These are phyloP conservation scores for Podospora pseudoanserina DNA, from an alignment of 495 filamentous ascomycete species.

Conservation along the genomic window DNA sequence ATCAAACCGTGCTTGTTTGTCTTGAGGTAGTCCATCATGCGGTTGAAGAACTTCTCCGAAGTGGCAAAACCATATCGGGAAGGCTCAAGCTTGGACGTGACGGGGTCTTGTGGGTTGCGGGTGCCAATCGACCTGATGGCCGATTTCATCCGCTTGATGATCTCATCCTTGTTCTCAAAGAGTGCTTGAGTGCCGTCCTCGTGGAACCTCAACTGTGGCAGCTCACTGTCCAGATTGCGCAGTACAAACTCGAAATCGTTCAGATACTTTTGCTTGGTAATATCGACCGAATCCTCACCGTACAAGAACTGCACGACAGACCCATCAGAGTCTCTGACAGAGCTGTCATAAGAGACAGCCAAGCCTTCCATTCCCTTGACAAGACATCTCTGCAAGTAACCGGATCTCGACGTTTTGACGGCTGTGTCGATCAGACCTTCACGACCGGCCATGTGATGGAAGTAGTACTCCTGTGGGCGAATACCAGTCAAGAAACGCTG, in stretches of 20 bases:
- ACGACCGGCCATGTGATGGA: constrained; percentile 98
- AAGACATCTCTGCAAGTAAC: constrained; percentile 94
- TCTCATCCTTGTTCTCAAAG: constrained; percentile 49
- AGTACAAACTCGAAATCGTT: constrained; percentile 86
- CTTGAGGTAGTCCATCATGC: constrained; percentile 64
- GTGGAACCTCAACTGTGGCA: constrained; percentile 47
- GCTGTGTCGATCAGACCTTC: constrained; percentile 99
- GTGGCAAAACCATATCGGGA: constrained; percentile 76
- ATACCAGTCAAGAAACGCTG: constrained; percentile 98
- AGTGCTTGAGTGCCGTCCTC: constrained; percentile 35
- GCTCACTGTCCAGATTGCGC: constrained; percentile 60
- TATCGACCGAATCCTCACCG: constrained; percentile 92
- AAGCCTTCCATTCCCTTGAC: constrained; percentile 99
- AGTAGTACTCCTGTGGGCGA: constrained; percentile 96
- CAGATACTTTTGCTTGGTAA: constrained; percentile 90
- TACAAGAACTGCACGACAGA: constrained; percentile 93
- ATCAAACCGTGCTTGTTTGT: constrained; percentile 70
- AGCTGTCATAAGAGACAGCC: constrained; percentile 85
- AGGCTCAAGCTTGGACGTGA: constrained; percentile 68
- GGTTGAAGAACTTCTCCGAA: constrained; percentile 76
- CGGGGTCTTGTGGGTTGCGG: constrained; percentile 68
- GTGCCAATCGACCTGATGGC: constrained; percentile 66
- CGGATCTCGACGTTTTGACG: constrained; percentile 95
- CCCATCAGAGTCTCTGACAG: constrained; percentile 90
- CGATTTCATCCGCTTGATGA: constrained; percentile 77